Base-by-base conservation (phyloP, 192 early-diverging fungal species). In the Dimargaris cristalligena region DNA sequence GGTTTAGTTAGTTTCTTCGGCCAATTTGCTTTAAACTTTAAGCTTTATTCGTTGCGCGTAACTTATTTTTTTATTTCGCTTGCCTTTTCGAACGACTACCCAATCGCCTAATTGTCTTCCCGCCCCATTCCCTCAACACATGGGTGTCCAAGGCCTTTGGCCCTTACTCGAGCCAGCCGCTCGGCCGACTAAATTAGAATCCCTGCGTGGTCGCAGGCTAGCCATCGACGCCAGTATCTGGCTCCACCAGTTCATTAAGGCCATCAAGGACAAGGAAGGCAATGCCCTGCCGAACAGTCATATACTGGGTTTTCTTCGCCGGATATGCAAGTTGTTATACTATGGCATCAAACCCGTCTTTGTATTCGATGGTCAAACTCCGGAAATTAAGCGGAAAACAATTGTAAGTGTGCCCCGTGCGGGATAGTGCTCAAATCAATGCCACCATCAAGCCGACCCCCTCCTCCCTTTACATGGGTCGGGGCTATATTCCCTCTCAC, bases 81-180 rank as follows among this genome's bases (percentile, higher is more conserved):
- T n/a, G n/a, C n/a, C n/a, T n/a, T n/a, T n/a, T n/a, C n/a, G n/a
- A n/a, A n/a, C n/a, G n/a, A n/a, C n/a, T n/a, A n/a, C n/a, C n/a
- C n/a, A n/a, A n/a, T n/a, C n/a, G n/a, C n/a, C n/a, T n/a, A n/a
- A n/a, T n/a, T n/a, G n/a, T n/a, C n/a, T n/a, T n/a, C n/a, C n/a
- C n/a, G n/a, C n/a, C n/a, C n/a, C n/a, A n/a, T n/a, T n/a, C n/a
- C n/a, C n/a, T n/a, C n/a, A n/a, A n/a, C n/a, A n/a, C 56, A 96
- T 94, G 94, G 92, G 92, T 52, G 95, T 98, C 57, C 89, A 96
- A 71, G 84, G 84, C 32, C 79, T 98, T 25, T 98, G 95, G 95
- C 65, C 72, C 50, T 74, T 98, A 28, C 61, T 96, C 26, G 80
- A 88, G 58, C 88, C 90, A 3, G 78, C 78, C 13, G 82, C 82